phyloP scores from a whole-genome alignment of 2,329 filamentous ascomycete species.

The Xylariaceae sp. region DNA sequence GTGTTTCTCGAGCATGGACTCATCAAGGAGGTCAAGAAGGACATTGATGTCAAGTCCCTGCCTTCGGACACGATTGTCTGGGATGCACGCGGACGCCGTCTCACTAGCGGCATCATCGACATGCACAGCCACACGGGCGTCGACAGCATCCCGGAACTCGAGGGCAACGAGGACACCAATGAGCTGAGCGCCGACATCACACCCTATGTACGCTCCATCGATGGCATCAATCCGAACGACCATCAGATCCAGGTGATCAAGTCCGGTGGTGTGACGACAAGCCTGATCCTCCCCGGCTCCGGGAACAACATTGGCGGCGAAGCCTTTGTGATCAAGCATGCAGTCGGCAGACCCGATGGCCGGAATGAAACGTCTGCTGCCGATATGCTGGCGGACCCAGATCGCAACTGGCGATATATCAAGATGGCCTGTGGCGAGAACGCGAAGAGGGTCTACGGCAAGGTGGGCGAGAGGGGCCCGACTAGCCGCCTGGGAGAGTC shows the following conservation, averaged over 20 bases:
- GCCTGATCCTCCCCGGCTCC: slow-evolving; percentile 60
- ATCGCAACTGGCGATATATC: slow-evolving; percentile 62
- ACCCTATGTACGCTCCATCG: slow-evolving; percentile 62
- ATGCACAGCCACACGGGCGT: slow-evolving; percentile 67
- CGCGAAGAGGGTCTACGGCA: slow-evolving; percentile 56
- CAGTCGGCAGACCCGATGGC: slow-evolving; percentile 54
- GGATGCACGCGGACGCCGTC: slow-evolving; percentile 53
- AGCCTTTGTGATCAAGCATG: slow-evolving; percentile 63
- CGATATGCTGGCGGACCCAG: slow-evolving; percentile 62
- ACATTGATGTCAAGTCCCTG: slow-evolving; percentile 31
- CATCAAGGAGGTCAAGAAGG: slow-evolving; percentile 46
- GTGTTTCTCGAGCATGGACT: slow-evolving; percentile 57
- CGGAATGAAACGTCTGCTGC: slow-evolving; percentile 57
- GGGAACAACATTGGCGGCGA: slow-evolving; percentile 71
- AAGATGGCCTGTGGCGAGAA: slow-evolving; percentile 76
- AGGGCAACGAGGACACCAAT: slow-evolving; percentile 54
- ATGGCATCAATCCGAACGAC: slow-evolving; percentile 58
- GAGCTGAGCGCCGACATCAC: slow-evolving; percentile 61
- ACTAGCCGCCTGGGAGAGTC: slow-evolving; percentile 62
- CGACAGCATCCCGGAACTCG: slow-evolving; percentile 48
- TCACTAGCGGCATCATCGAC: slow-evolving; percentile 64
- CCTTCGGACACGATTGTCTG: slow-evolving; percentile 46
- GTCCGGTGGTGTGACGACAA: slow-evolving; percentile 66
- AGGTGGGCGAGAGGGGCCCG: slow-evolving; percentile 47
- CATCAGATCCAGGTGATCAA: slow-evolving; percentile 64